Evolutionary conservation across 2,329 filamentous ascomycete genomes (phyloP).

Genomic region (Paecilomyces sp.): DNA sequence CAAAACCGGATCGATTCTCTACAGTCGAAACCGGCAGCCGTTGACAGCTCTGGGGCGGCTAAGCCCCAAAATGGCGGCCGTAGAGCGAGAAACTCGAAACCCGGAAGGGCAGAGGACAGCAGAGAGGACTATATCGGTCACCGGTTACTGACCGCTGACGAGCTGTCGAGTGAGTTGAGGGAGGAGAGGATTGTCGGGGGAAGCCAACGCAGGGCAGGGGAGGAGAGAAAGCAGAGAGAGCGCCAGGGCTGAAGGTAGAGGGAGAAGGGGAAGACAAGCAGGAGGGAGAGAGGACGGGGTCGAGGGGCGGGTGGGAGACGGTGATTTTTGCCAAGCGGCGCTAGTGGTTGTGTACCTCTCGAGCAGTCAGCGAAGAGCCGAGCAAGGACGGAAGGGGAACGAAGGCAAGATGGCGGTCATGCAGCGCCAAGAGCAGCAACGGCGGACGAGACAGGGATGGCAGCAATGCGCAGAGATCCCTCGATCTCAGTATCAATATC

Average conservation of each 20-base stretch:
- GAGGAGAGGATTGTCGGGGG: constrained; percentile 3
- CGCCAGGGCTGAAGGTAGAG: constrained; percentile 6
- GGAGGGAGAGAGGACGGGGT: constrained; percentile 12
- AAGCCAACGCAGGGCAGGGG: constrained; percentile 1
- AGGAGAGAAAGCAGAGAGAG: neutral
- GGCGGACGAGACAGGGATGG: constrained; percentile 17
- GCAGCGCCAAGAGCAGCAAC: constrained; percentile 17
- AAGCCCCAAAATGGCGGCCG: neutral
- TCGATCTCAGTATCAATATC: no score
- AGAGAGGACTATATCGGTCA: neutral
- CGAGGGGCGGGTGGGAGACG: constrained; percentile 25
- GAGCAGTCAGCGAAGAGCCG: constrained; percentile 18
- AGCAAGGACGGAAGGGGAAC: constrained; percentile 11
- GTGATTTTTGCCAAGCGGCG: constrained; percentile 24
- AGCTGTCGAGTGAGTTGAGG: constrained; percentile 1
- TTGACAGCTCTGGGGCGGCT: neutral
- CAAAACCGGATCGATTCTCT: neutral
- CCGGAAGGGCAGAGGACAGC: neutral
- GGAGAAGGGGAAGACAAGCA: constrained; percentile 1
- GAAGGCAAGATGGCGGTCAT: constrained; percentile 16
- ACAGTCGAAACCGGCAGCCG: neutral
- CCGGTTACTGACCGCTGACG: neutral
- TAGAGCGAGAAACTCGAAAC: constrained; percentile 1
- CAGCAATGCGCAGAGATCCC: constrained; percentile 2
- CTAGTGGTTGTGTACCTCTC: constrained; percentile 29